phyloP scores from a whole-genome alignment of 306 rosid genomes.

The Senna tora region DNA sequence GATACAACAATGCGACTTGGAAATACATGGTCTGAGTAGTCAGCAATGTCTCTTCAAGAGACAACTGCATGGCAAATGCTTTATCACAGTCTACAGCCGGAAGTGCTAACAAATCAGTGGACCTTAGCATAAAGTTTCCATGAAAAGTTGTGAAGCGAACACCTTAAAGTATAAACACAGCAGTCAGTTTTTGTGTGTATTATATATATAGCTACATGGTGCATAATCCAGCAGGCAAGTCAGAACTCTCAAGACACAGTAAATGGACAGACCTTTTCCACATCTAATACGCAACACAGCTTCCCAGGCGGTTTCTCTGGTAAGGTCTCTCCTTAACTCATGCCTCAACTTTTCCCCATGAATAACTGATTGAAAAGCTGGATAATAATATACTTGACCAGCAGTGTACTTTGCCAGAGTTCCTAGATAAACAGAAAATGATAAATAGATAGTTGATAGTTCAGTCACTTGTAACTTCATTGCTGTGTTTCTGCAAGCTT shows the following conservation, averaged over 20 bases:
- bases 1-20: conserved; percentile 99
- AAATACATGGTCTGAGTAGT: conserved; percentile 92
- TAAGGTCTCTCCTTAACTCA: conserved; percentile 92
- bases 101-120: conserved; percentile 94
- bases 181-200: conserved; percentile 33
- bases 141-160: conserved; percentile 93
- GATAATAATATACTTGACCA: conserved; percentile 91
- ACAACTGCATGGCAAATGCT: conserved; percentile 93
- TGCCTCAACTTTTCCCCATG: conserved; percentile 93
- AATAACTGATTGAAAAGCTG: conserved; percentile 74
- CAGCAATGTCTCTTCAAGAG: conserved; percentile 90
- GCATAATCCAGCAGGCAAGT: conserved; percentile 9
- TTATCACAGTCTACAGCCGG: conserved; percentile 99
- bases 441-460: conserved; percentile 10
- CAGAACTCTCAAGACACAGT: conserved; percentile 33
- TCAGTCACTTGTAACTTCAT: neutral
- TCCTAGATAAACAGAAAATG: conserved; percentile 55
- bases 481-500: neutral
- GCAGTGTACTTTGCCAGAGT: conserved; percentile 97
- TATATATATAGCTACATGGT: neutral
- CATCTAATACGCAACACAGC: conserved; percentile 97
- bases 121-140: conserved; percentile 96
- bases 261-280: conserved; percentile 76
- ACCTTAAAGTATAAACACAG: conserved; percentile 58
- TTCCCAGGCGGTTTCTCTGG: conserved; percentile 99